Base-by-base conservation (phyloP, 2,329 filamentous ascomycete species). In the Grosmannia penicillata region DNA sequence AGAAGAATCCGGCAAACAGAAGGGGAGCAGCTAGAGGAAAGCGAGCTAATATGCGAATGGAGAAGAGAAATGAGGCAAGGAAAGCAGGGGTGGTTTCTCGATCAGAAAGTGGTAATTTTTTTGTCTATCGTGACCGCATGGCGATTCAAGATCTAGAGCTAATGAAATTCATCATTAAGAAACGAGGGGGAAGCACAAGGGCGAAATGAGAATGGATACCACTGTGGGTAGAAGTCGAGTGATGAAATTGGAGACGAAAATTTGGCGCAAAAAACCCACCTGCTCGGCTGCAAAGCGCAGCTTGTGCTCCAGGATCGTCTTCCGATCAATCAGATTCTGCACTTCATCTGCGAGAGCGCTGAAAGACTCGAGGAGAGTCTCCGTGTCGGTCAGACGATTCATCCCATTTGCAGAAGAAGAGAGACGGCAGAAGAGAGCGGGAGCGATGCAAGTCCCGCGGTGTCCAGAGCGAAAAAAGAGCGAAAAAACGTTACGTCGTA, bases 131-230 rank as follows among this genome's bases (percentile, higher is more conserved):
- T 59, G 53, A 65, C 63, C 67, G 63, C 65, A 58, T 46, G 51
- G 68, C 63, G 72, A 68, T 76, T 83, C 70, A 68, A 78, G 79
- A 82, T 84, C 80, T 84, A 84, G 80, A 85, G 80, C 80, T 84
- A 83, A 80, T 55, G 18, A 51, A 37, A 53, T 47, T 61, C 58
- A 63, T 66, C 63, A 66, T 62, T 47, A 52, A 43, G 45, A 44
- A 46, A 43, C 21, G 35, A 18, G 5, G 8, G n/a, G 32, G 32
- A 30, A 30, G 18, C 4, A 27, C 8, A 19, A 8, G n/a, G 22
- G 6, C 2, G 32, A n/a, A 35, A 17, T 3, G 23, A 4, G 19
- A 31, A 17, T n/a, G 10, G 6, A 29, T 37, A 31, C 14, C 26
- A 33, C 26, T n/a, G n/a, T n/a, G 15, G 40, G 10, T 3, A 11